These are phyloP conservation scores for Rhizopus sp. DNA, from an alignment of 371 early-diverging fungal species.

Conservation along the genomic window DNA sequence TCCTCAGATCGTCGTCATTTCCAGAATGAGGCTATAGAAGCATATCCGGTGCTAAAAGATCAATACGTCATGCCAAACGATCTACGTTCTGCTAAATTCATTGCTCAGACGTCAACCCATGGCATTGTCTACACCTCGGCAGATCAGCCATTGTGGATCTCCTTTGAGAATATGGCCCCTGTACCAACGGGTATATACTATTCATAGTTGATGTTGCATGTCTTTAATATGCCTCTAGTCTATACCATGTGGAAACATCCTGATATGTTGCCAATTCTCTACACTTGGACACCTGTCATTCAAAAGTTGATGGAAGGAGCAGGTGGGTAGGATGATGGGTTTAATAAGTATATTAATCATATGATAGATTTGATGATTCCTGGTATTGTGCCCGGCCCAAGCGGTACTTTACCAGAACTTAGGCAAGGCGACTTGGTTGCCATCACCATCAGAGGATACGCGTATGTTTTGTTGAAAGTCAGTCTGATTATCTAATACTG, in stretches of 20 bases:
- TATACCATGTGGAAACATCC: conserved; percentile 72
- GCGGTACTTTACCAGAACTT: conserved; percentile 47
- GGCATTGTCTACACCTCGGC: conserved; percentile 63
- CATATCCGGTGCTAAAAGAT: conserved; percentile 50
- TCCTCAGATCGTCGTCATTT: conserved; percentile 63
- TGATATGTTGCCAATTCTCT: conserved; percentile 56
- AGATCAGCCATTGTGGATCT: conserved; percentile 64
- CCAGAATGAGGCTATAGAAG: conserved; percentile 56
- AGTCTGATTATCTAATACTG: conserved; percentile 20
- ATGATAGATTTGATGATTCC: conserved; percentile 65
- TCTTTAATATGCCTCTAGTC: conserved; percentile 30
- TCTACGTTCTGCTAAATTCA: conserved; percentile 65
- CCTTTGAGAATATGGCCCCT: conserved; percentile 36
- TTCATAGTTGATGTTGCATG: neutral
- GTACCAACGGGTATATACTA: conserved; percentile 40
- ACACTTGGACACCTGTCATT: conserved; percentile 64
- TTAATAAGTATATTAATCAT: conserved; percentile 1
- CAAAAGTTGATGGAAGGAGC: conserved; percentile 68
- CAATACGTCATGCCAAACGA: conserved; percentile 53
- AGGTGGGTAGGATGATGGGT: conserved; percentile 30
- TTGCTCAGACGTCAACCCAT: conserved; percentile 56
- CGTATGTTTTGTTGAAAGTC: conserved; percentile 27
- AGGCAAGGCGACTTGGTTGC: conserved; percentile 54
- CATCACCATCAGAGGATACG: conserved; percentile 55
- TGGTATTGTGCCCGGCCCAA: conserved; percentile 53